Conservation (phyloP, 1,284 basidiomycete species). For the Retiboletus fuscus region DNA sequence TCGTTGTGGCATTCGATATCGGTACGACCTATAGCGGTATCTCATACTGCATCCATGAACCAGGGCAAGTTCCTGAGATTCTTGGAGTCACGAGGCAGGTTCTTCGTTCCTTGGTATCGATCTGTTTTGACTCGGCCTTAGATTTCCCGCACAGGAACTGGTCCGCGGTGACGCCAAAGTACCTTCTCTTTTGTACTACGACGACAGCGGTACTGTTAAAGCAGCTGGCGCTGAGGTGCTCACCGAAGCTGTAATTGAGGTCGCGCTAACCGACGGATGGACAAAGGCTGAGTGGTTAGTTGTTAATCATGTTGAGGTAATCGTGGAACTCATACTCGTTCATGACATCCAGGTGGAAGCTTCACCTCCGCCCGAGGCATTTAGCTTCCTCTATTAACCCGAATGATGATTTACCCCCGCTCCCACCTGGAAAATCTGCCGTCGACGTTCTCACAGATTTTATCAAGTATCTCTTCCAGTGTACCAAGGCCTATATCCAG, state of each 20-base stretch:
- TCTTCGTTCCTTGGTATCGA: neutral
- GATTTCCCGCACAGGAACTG: constrained; percentile 52
- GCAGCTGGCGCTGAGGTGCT: constrained; percentile 62
- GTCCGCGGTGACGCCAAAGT: constrained; percentile 57
- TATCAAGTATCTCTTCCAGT: constrained; percentile 58
- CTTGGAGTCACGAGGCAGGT: constrained; percentile 15
- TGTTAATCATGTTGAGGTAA: neutral
- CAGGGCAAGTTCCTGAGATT: constrained; percentile 19
- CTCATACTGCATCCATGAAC: constrained; percentile 13
- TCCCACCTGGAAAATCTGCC: constrained; percentile 58
- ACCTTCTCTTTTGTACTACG: constrained; percentile 64
- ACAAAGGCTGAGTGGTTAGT: constrained; percentile 61
- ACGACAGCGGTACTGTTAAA: constrained; percentile 52
- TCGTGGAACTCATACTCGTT: neutral
- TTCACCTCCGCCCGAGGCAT: constrained; percentile 57
- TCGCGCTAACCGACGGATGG: constrained; percentile 56
- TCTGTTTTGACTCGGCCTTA: constrained; percentile 30
- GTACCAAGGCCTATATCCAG: constrained; percentile 57
- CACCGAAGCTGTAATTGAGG: constrained; percentile 50
- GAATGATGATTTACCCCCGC: constrained; percentile 49
- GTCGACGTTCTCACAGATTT: constrained; percentile 63
- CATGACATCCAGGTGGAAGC: constrained; percentile 61
- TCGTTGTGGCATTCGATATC: neutral
- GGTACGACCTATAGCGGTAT: neutral
- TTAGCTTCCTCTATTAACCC: constrained; percentile 33